phyloP scores from a whole-genome alignment of 1,139 yeast genomes.

The Suhomyces anneliseae region DNA sequence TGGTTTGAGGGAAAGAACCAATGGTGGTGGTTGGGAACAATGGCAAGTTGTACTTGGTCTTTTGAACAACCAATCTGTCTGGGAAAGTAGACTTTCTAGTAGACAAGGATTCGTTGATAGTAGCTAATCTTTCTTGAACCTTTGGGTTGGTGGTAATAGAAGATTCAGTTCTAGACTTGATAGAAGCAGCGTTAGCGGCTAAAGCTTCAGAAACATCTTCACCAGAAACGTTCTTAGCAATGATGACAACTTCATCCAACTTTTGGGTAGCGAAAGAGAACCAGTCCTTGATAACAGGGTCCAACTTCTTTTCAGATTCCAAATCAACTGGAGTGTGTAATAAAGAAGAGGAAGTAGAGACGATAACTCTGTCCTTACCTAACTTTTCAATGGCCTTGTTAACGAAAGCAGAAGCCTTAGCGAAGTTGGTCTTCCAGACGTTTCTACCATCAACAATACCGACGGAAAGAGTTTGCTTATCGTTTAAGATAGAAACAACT shows the following conservation, averaged over 20 bases:
- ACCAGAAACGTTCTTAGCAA: slow-evolving; percentile 87
- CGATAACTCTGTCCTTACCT: slow-evolving; percentile 86
- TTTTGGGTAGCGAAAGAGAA: slow-evolving; percentile 98
- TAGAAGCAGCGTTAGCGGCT: slow-evolving; percentile 82
- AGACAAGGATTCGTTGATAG: slow-evolving; percentile 75
- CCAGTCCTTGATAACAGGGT: slow-evolving; percentile 92
- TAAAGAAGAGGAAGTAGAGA: slow-evolving; percentile 94
- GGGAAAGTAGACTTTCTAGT: slow-evolving; percentile 88
- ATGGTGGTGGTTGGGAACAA: slow-evolving; percentile 99
- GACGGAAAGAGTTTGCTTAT: slow-evolving; percentile 78
- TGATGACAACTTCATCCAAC: slow-evolving; percentile 82
- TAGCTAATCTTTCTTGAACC: slow-evolving; percentile 85
- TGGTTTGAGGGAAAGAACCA: slow-evolving; percentile 99
- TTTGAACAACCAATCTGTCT: slow-evolving; percentile 83
- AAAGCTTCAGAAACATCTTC: slow-evolving; percentile 67
- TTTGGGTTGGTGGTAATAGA: slow-evolving; percentile 87
- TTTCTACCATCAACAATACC: slow-evolving; percentile 99
- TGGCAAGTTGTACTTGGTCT: slow-evolving; percentile 87
- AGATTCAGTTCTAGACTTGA: slow-evolving; percentile 84
- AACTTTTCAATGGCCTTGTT: slow-evolving; percentile 79
- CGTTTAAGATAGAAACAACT: slow-evolving; percentile 64
- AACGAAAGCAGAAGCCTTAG: slow-evolving; percentile 80
- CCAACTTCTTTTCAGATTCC: slow-evolving; percentile 84
- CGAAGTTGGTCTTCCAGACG: slow-evolving; percentile 96
- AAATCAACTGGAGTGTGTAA: slow-evolving; percentile 98